Conservation (phyloP, 2,329 filamentous ascomycete species). For the Neonectria faginata region DNA sequence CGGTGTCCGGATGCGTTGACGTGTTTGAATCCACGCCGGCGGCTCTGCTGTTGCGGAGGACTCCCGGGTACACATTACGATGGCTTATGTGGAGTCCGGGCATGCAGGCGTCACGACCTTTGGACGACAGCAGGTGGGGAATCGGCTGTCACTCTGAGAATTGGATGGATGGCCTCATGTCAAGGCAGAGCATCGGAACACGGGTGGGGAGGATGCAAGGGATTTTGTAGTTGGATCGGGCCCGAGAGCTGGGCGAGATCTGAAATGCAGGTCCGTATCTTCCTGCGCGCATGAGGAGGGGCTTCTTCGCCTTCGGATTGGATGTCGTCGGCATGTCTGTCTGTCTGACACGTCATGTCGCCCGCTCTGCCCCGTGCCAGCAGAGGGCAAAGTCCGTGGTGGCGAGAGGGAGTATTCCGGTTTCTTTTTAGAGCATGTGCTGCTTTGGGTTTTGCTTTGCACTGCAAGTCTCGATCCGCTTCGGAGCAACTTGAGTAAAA, state of each 20-base stretch:
- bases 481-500: too few relatives aligned
- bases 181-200: slow-evolving; percentile 24
- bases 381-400: neutral
- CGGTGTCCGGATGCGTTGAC: slow-evolving; percentile 18
- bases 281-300: slow-evolving; percentile 13
- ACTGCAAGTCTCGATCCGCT: neutral
- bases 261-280: slow-evolving; percentile 17
- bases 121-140: slow-evolving; percentile 34
- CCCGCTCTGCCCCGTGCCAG: neutral
- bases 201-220: slow-evolving; percentile 31
- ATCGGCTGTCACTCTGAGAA: slow-evolving; percentile 35
- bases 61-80: slow-evolving; percentile 14
- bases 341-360: slow-evolving; percentile 35
- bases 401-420: neutral
- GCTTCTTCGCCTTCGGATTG: slow-evolving; percentile 10
- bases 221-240: slow-evolving; percentile 30
- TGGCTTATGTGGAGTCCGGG: slow-evolving; percentile 22
- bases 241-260: slow-evolving; percentile 21
- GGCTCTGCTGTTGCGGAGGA: slow-evolving; percentile 20
- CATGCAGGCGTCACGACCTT: slow-evolving; percentile 31
- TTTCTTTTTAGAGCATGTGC: neutral
- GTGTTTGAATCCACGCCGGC: slow-evolving; percentile 18
- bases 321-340: slow-evolving; percentile 8
- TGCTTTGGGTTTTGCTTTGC: slow-evolving; percentile 5
- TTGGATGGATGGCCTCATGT: slow-evolving; percentile 33